These are phyloP conservation scores for Rhododendron molle DNA, from an alignment of 148 eudicot species.

Conservation along the genomic window DNA sequence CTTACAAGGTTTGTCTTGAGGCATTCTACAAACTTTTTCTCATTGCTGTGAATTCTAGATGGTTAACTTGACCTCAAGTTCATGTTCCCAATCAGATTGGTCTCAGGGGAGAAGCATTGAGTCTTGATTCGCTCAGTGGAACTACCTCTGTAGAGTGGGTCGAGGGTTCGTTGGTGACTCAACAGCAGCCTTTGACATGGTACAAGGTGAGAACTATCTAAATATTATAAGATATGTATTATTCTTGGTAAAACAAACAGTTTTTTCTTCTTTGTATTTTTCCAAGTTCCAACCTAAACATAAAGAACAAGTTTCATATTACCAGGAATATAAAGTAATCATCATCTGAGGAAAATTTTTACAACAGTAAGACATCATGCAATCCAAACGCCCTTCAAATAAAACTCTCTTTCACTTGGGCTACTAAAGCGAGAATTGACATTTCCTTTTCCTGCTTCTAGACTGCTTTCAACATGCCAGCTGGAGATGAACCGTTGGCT, in stretches of 20 bases:
- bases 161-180: slow-evolving; percentile 31
- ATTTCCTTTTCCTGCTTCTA: slow-evolving; percentile 15
- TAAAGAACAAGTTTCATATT: background rate
- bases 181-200: slow-evolving; percentile 71
- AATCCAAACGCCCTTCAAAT: background rate
- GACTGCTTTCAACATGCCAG: slow-evolving; percentile 64
- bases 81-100: slow-evolving; percentile 54
- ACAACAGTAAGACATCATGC: background rate
- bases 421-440: background rate
- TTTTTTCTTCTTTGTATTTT: background rate
- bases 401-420: background rate
- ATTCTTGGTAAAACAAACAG: background rate
- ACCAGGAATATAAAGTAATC: background rate
- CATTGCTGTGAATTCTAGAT: background rate
- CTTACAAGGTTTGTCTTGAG: slow-evolving; percentile 51
- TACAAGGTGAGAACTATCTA: slow-evolving; percentile 48
- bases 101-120: slow-evolving; percentile 77
- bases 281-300: background rate
- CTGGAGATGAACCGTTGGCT: slow-evolving; percentile 68
- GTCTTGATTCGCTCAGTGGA: slow-evolving; percentile 74
- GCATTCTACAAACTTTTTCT: background rate
- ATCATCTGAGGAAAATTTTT: background rate
- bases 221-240: background rate
- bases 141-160: slow-evolving; percentile 80
- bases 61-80: slow-evolving; percentile 3